Evolutionary conservation across 208 protist genomes (phyloP), one percentile per base, ranked within the genome.

Genomic region (Trypanosoma congolense): DNA sequence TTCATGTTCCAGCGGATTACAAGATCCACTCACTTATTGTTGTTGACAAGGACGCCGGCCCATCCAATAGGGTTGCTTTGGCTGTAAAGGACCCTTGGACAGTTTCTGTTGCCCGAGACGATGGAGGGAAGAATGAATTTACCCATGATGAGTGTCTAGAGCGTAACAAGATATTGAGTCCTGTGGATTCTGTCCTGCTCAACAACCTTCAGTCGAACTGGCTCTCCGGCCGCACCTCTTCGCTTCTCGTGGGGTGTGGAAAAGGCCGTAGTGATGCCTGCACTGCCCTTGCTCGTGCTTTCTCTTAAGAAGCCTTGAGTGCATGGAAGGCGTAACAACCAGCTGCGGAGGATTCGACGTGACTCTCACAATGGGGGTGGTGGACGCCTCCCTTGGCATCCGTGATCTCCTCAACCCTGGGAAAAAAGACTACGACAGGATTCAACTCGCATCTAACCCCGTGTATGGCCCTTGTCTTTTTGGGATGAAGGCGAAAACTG

Each of bases 381-480:
- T 90, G 46, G 72, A 77, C 47, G 65, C 70, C 36, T 62, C 66
- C 18, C 74, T 85, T 48, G 62, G 69, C 43, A 68, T 75, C 56
- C 66, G 58, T 44, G 81, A 89, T 65, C 70, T 89, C 44, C 64
- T 89, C 40, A 79, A 78, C 49, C 24, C 48, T 14, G 68, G 52
- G 35, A 65, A 42, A 19, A 25, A 41, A 14, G 22, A 3, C 30
- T 80, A 90, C 61, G 59, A 56, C 24, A 77, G 68, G 48, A 30
- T 82, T 64, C 44, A 63, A 14, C 73, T 82, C 41, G 83, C 75
- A 38, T 87, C 78, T 19, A 82, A 66, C 21, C 83, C 83, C 14
- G 70, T 87, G 21, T 90, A 78, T 67, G 83, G 83, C 24, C 83
- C 83, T 10, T 90, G 83, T 59, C 62, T 90, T 35, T 68, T 77